phyloP scores from a whole-genome alignment of 2,329 filamentous ascomycete genomes.

The Cytospora leucostoma region DNA sequence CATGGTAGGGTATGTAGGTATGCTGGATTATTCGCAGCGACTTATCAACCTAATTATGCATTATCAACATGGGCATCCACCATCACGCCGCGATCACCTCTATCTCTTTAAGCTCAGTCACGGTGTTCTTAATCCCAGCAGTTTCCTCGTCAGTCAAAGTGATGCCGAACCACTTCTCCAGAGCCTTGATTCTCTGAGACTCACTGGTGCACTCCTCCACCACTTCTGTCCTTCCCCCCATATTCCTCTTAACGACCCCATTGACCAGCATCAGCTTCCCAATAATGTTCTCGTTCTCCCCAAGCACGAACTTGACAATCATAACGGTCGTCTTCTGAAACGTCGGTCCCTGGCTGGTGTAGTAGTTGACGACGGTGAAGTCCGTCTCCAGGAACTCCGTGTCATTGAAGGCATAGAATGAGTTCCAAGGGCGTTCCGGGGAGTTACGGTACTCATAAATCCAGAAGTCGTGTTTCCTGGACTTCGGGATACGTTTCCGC shows the following conservation, averaged over 20 bases:
- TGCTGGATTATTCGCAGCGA: too few species aligned
- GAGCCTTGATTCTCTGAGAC: constrained; percentile 51
- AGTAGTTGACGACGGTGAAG: constrained; percentile 62
- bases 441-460: constrained; percentile 62
- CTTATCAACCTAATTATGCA: too few species aligned
- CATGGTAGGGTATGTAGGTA: too few species aligned
- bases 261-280: constrained; percentile 57
- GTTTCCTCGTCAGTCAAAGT: constrained; percentile 52
- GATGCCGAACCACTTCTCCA: constrained; percentile 56
- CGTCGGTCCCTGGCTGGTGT: constrained; percentile 49
- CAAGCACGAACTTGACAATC: constrained; percentile 55
- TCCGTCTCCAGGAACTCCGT: constrained; percentile 63
- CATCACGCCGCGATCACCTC: constrained; percentile 18
- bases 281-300: constrained; percentile 44
- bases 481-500: constrained; percentile 49
- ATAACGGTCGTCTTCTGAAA: constrained; percentile 58
- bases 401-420: constrained; percentile 67
- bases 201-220: constrained; percentile 52
- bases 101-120: constrained; percentile 44
- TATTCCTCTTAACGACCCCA: constrained; percentile 54
- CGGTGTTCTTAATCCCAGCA: constrained; percentile 50
- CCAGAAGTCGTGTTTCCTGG: constrained; percentile 54
- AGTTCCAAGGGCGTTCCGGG: constrained; percentile 53
- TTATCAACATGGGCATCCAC: not conserved
- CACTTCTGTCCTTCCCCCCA: constrained; percentile 51